A percentile compares a stretch with the other conserved stretches of the same genome.
These are phyloP conservation scores for Collybia nuda DNA, from an alignment of 768 basidiomycete genomes.

Conservation along the genomic window DNA sequence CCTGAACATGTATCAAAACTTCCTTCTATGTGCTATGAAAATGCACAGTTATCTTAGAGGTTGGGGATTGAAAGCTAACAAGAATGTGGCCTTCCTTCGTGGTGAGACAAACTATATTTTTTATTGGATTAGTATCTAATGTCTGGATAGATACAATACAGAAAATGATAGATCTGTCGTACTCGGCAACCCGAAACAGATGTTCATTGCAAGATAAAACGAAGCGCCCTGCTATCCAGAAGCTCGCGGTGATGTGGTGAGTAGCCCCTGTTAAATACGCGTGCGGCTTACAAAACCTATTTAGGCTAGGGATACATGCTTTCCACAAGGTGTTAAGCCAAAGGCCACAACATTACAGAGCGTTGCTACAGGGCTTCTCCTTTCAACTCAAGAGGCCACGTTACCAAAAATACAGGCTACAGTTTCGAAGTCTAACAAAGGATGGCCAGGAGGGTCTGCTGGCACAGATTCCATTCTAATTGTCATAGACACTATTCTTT, in stretches of 20 bases:
- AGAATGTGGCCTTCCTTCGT: constrained; percentile 49
- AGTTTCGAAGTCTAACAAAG: constrained; percentile 47
- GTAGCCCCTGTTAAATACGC: constrained; percentile 11
- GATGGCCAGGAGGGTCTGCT: constrained; percentile 37
- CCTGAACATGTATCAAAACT: constrained; percentile 85
- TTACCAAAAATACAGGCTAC: constrained; percentile 38
- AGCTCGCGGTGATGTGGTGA: constrained; percentile 61
- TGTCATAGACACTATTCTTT: too few species aligned
- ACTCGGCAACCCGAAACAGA: constrained; percentile 49
- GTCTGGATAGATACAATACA: constrained; percentile 55
- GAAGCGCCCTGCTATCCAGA: constrained; percentile 41
- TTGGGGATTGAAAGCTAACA: constrained; percentile 48
- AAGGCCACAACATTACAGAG: constrained; percentile 48
- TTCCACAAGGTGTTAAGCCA: constrained; percentile 65
- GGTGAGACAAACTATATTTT: constrained; percentile 39
- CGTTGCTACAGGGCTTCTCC: constrained; percentile 46
- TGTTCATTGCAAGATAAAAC: constrained; percentile 33
- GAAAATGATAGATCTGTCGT: constrained; percentile 58
- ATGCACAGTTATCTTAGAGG: constrained; percentile 78
- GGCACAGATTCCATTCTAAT: constrained; percentile 12
- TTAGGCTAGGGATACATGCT: constrained; percentile 80
- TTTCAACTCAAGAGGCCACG: constrained; percentile 50
- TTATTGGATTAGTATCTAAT: neutral
- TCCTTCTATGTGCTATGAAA: constrained; percentile 81
- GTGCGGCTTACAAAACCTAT: constrained; percentile 5